Percentiles rank a stretch among this genome's conserved stretches.
Conservation (phyloP, 805 yeast genomes). For the Yarrowia sp. region DNA sequence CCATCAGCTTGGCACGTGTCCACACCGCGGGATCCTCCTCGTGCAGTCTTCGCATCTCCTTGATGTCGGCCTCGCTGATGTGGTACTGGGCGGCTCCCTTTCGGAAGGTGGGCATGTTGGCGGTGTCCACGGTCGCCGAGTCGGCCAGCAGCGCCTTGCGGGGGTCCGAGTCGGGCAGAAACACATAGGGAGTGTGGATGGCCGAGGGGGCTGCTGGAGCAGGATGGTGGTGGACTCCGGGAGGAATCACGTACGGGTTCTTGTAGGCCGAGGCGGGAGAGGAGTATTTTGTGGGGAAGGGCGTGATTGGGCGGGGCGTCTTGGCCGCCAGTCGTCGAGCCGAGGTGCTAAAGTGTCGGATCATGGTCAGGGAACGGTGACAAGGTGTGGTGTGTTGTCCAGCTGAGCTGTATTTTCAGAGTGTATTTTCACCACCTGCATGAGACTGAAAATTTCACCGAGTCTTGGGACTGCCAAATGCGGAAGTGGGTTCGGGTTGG, state of each 20-base stretch:
- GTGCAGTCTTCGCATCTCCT: constrained; percentile 65
- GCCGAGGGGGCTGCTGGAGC: constrained; percentile 69
- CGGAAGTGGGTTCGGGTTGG: not conserved
- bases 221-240: constrained; percentile 66
- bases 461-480: not conserved
- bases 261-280: constrained; percentile 69
- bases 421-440: not conserved
- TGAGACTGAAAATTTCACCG: constrained; percentile 19
- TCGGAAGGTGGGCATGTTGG: constrained; percentile 51
- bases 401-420: not conserved
- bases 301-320: constrained; percentile 41
- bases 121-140: not conserved
- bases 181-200: constrained; percentile 69
- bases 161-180: constrained; percentile 68
- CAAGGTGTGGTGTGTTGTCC: not conserved
- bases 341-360: constrained; percentile 33
- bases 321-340: constrained; percentile 32
- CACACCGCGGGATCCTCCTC: constrained; percentile 63
- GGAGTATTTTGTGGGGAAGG: constrained; percentile 66
- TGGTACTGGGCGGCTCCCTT: constrained; percentile 57
- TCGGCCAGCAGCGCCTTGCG: constrained; percentile 51
- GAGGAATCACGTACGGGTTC: constrained; percentile 62
- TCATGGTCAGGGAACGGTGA: constrained; percentile 1
- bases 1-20: constrained; percentile 69
- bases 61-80: constrained; percentile 63